Conservation (phyloP, 331 rosid genomes). For the Malus hybrid region DNA sequence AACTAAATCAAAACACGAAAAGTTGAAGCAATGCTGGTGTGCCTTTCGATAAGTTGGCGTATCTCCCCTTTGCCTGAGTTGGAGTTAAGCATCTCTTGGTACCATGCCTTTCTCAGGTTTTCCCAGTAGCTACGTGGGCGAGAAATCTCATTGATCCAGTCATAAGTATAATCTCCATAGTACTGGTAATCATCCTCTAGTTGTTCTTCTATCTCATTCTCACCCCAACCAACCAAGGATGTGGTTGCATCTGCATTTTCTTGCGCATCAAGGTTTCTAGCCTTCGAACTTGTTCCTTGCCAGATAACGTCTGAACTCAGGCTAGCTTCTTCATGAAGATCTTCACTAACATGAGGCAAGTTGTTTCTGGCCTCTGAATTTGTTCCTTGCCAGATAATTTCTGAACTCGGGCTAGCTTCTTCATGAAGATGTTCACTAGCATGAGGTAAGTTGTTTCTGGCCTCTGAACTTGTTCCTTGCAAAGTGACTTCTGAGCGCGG, state of each 20-base stretch:
- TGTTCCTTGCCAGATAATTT: conserved; percentile 18
- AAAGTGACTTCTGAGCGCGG: conserved; percentile 12
- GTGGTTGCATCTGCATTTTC: conserved; percentile 29
- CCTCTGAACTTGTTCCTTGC: conserved; percentile 22
- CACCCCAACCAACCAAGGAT: conserved; percentile 18
- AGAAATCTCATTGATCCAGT: conserved; percentile 72
- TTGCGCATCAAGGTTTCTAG: conserved; percentile 6
- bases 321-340: not conserved
- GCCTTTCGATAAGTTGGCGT: conserved; percentile 71
- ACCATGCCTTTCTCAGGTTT: conserved; percentile 70
- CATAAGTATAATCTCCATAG: conserved; percentile 33
- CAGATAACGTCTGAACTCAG: conserved; percentile 12
- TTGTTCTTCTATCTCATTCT: conserved; percentile 28
- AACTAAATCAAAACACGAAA: not conserved
- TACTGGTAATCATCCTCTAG: conserved; percentile 21
- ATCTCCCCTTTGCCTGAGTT: conserved; percentile 59
- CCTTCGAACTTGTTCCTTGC: conserved; percentile 22
- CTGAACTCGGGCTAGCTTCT: conserved; percentile 18
- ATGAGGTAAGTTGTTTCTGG: not conserved
- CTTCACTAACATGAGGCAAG: not conserved
- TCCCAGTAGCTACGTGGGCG: conserved; percentile 92
- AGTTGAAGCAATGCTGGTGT: not conserved
- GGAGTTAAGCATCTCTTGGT: conserved; percentile 60
- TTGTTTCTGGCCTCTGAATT: conserved; percentile 8
- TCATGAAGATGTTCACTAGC: not conserved